Evolutionary conservation across 768 basidiomycete genomes (phyloP), one percentile per base, ranked within the genome.

Genomic region (Mycena epipterygia): DNA sequence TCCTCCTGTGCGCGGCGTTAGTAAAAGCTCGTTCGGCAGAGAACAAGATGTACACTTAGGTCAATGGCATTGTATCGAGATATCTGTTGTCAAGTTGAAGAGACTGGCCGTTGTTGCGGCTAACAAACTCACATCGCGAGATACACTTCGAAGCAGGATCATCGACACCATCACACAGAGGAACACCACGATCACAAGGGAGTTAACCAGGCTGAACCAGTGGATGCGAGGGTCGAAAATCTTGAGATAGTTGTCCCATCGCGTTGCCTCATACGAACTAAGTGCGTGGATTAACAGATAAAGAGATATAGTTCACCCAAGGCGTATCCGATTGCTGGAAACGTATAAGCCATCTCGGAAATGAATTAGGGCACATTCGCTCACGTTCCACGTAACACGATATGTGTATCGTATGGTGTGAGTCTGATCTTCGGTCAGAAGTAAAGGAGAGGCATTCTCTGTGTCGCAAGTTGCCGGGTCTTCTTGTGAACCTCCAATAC

Each of bases 181-280:
- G 86, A 99, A 95, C 30, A 94, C 83, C 30, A 94, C 95, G 68
- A 99, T 95, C 71, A 98, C 90, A 27, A 97, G 81, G 2, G 96
- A 97, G 80, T 98, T 98, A 76, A 97, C 87, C 58, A 99, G 86
- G 75, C 93, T 95, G 83, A 98, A 96, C 95, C 96, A 97, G 81
- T 99, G 97, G 67, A 99, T 98, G 58, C 91, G 90, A 51, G 95
- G 95, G 76, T 97, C 95, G 74, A 96, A 94, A 60, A 97, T 93
- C 75, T 96, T 95, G 23, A 98, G 89, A 78, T 99, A 99, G 75
- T 93, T 93, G 78, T 99, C 97, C 97, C 97, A 99, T 58, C 97
- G 87, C 5, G 96, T 95, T 6, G 96, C 97, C 95, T 95, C 19
- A 27, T 9, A 71, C 23, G 48, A 46, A 25, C 35, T 49, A 17